phyloP scores from a whole-genome alignment of 768 basidiomycete genomes.

The Termitomyces sp. region DNA sequence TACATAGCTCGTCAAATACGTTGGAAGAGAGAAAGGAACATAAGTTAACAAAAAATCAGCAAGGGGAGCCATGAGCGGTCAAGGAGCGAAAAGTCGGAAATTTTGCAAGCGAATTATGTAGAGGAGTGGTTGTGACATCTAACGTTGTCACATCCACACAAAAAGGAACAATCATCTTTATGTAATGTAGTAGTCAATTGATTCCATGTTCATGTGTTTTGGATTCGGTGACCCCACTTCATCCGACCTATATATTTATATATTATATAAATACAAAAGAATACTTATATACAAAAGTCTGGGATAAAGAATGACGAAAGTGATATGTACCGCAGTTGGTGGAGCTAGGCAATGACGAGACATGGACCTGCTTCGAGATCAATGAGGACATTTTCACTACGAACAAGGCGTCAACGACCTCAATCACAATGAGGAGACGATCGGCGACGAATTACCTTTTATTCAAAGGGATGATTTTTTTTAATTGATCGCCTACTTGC shows the following conservation, averaged over 20 bases:
- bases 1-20: slow-evolving; percentile 60
- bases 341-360: slow-evolving; percentile 54
- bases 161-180: slow-evolving; percentile 7
- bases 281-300: slow-evolving; percentile 8
- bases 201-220: too few relatives aligned
- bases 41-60: slow-evolving; percentile 66
- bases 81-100: slow-evolving; percentile 16
- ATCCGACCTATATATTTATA: too few relatives aligned
- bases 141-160: slow-evolving; percentile 15
- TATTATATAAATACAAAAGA: slow-evolving; percentile 5
- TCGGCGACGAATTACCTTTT: slow-evolving; percentile 29
- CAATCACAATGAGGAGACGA: background rate
- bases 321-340: background rate
- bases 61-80: slow-evolving; percentile 58
- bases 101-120: slow-evolving; percentile 14
- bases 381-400: slow-evolving; percentile 29
- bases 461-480: slow-evolving; percentile 37
- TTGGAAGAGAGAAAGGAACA: slow-evolving; percentile 57
- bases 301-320: background rate
- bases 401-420: background rate
- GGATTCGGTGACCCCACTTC: too few relatives aligned
- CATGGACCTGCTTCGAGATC: slow-evolving; percentile 51
- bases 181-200: too few relatives aligned
- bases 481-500: slow-evolving; percentile 40
- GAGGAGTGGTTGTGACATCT: slow-evolving; percentile 10